Evolutionary conservation across 2,329 filamentous ascomycete species (phyloP).

Genomic region (Diatrype stigma): DNA sequence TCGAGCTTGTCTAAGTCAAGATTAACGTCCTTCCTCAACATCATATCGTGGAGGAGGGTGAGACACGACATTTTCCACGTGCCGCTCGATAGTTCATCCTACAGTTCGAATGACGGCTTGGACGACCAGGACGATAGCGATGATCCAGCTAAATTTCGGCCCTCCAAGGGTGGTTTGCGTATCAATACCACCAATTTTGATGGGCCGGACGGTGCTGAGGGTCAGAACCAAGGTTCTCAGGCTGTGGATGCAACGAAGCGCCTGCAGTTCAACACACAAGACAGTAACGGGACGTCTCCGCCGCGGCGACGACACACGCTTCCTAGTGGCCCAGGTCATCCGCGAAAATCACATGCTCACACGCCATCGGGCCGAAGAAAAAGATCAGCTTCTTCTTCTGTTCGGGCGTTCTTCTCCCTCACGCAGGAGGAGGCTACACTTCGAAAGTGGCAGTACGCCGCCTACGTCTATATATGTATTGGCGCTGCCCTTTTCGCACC

Average conservation of each 20-base stretch:
- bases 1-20: conserved; percentile 31
- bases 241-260: conserved; percentile 1
- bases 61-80: conserved; percentile 33
- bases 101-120: conserved; percentile 28
- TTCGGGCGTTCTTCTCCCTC: conserved; percentile 73
- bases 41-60: conserved; percentile 44
- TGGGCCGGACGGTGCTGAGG: conserved; percentile 4
- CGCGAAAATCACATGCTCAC: conserved; percentile 39
- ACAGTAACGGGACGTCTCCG: conserved; percentile 8
- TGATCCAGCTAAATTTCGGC: conserved; percentile 4
- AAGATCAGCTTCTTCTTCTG: conserved; percentile 57
- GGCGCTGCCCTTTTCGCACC: conserved; percentile 58
- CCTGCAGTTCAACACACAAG: conserved; percentile 4
- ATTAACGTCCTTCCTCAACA: conserved; percentile 33
- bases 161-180: conserved; percentile 9
- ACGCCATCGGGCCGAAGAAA: conserved; percentile 65
- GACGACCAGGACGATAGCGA: conserved; percentile 27
- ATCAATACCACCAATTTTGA: conserved; percentile 16
- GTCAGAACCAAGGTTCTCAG: conserved; percentile 1
- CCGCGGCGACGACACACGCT: conserved; percentile 47
- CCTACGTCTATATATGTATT: conserved; percentile 70
- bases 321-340: conserved; percentile 35
- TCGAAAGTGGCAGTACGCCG: conserved; percentile 80
- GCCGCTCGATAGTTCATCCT: conserved; percentile 27
- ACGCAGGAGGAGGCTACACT: conserved; percentile 72